Percentiles rank a stretch among this genome's conserved stretches.
These are phyloP conservation scores for Lodderomyces oxycetoniae DNA, from an alignment of 1,139 yeast genomes.

Conservation along the genomic window DNA sequence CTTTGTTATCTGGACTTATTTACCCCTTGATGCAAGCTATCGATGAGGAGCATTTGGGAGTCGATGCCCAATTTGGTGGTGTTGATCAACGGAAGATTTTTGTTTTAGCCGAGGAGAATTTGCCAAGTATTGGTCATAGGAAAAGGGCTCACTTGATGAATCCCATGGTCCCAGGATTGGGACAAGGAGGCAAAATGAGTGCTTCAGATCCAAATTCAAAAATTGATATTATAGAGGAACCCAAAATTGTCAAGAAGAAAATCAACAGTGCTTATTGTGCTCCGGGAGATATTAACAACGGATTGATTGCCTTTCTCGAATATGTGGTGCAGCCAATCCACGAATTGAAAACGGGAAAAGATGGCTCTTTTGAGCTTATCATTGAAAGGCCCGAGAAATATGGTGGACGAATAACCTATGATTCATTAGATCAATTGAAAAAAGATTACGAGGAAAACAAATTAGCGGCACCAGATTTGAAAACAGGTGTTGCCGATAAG, in stretches of 20 bases:
- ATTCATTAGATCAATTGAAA: constrained; percentile 64
- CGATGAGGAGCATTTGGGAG: constrained; percentile 86
- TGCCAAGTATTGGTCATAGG: constrained; percentile 82
- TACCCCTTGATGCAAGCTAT: constrained; percentile 99
- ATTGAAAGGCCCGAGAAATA: constrained; percentile 93
- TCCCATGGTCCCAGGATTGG: constrained; percentile 96
- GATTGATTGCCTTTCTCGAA: constrained; percentile 80
- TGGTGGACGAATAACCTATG: constrained; percentile 85
- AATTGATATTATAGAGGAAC: constrained; percentile 87
- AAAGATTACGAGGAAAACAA: constrained; percentile 65
- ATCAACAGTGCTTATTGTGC: constrained; percentile 90
- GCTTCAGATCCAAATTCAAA: constrained; percentile 98
- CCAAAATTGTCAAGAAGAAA: constrained; percentile 84
- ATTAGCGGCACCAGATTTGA: constrained; percentile 90
- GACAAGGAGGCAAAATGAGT: constrained; percentile 98
- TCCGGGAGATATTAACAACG: constrained; percentile 91
- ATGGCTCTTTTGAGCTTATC: constrained; percentile 55
- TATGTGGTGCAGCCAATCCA: constrained; percentile 82
- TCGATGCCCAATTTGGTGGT: constrained; percentile 97
- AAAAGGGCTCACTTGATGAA: constrained; percentile 98
- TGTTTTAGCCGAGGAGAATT: constrained; percentile 92
- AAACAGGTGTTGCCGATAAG: constrained; percentile 83
- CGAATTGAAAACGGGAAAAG: constrained; percentile 58
- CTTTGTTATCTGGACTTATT: constrained; percentile 86
- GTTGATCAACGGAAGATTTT: constrained; percentile 98